phyloP scores from a whole-genome alignment of 441 rosid genomes.

The Aleurites moluccanus region DNA sequence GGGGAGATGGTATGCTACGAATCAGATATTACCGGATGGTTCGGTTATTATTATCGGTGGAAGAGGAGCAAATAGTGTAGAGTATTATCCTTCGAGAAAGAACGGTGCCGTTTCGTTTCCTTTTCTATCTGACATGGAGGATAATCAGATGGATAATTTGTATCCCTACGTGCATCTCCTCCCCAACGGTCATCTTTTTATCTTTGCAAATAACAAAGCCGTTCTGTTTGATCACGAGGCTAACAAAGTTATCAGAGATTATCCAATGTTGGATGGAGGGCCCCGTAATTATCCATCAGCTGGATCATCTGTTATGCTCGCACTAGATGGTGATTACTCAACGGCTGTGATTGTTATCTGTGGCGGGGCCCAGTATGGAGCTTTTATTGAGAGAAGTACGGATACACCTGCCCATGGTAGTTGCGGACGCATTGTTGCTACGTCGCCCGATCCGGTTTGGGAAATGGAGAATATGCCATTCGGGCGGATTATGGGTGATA shows the following conservation, averaged over 20 bases:
- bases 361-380: slow-evolving; percentile 68
- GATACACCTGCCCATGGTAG: slow-evolving; percentile 53
- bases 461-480: slow-evolving; percentile 51
- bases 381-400: slow-evolving; percentile 41
- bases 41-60: slow-evolving; percentile 68
- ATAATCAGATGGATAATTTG: slow-evolving; percentile 58
- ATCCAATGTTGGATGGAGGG: slow-evolving; percentile 60
- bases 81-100: slow-evolving; percentile 53
- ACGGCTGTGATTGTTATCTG: slow-evolving; percentile 43
- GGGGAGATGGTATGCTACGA: slow-evolving; percentile 53
- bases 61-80: slow-evolving; percentile 57
- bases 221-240: slow-evolving; percentile 47
- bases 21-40: slow-evolving; percentile 60
- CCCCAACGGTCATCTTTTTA: slow-evolving; percentile 63
- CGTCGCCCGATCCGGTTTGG: slow-evolving; percentile 51
- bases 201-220: slow-evolving; percentile 69
- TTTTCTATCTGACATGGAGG: slow-evolving; percentile 57
- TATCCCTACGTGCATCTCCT: slow-evolving; percentile 78
- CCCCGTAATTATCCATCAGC: slow-evolving; percentile 67
- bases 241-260: slow-evolving; percentile 46
- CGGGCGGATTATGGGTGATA: slow-evolving; percentile 51
- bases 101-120: slow-evolving; percentile 33
- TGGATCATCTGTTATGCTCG: slow-evolving; percentile 57
- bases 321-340: slow-evolving; percentile 21
- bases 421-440: slow-evolving; percentile 60